phyloP scores from a whole-genome alignment of 2,329 filamentous ascomycete genomes.

The Epichloe uncinata region DNA sequence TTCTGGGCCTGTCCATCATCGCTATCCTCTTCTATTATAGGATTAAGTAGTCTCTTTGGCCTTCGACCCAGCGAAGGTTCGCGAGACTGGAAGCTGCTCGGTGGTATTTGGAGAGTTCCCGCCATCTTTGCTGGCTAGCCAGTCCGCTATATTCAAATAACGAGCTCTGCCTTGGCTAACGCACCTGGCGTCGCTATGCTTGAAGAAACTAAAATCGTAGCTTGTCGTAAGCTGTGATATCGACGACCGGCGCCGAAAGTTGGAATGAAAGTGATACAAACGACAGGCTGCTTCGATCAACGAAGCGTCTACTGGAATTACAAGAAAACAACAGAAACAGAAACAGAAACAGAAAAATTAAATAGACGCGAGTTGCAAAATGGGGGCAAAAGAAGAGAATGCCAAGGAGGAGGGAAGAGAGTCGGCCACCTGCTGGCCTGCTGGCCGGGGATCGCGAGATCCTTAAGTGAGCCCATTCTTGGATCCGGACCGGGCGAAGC shows the following conservation, averaged over 20 bases:
- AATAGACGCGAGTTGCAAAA: constrained; percentile 6
- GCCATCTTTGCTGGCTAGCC: constrained; percentile 28
- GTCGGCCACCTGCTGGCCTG: constrained; percentile 10
- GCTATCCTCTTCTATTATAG: constrained; percentile 47
- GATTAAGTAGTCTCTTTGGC: constrained; percentile 43
- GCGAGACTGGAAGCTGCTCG: constrained; percentile 27
- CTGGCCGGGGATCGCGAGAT: constrained; percentile 15
- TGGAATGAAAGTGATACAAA: constrained; percentile 14
- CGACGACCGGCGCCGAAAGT: constrained; percentile 25
- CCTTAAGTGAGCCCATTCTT: constrained; percentile 14
- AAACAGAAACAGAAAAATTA: constrained; percentile 6
- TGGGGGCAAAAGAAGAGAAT: constrained; percentile 22
- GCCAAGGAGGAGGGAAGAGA: constrained; percentile 17
- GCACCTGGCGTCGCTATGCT: neutral
- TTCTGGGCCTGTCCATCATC: constrained; percentile 22
- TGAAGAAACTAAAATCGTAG: constrained; percentile 1
- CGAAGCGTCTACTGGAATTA: constrained; percentile 23
- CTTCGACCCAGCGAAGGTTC: constrained; percentile 45
- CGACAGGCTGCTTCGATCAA: constrained; percentile 32
- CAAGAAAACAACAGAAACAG: constrained; percentile 13
- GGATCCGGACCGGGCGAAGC: constrained; percentile 10
- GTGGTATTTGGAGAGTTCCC: constrained; percentile 17
- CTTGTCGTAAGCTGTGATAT: constrained; percentile 8
- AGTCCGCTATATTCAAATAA: constrained; percentile 18
- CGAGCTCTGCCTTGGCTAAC: neutral